A percentile compares a stretch with the other conserved stretches of the same genome.
These are phyloP conservation scores for Aaosphaeria arxii DNA, from an alignment of 2,329 filamentous ascomycete species.

Conservation along the genomic window DNA sequence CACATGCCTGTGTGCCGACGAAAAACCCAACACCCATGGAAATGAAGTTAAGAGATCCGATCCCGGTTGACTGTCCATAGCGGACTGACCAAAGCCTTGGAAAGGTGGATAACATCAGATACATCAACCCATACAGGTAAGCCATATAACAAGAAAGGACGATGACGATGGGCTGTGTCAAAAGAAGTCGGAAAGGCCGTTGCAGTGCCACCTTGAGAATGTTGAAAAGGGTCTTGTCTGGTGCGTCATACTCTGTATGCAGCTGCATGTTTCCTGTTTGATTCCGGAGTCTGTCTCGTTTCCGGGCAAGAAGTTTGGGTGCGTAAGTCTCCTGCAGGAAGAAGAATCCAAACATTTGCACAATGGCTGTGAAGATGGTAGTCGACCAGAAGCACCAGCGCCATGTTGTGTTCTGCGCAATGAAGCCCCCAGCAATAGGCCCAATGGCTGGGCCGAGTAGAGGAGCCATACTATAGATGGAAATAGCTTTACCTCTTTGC, in stretches of 20 bases:
- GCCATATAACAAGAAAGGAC: constrained; percentile 55
- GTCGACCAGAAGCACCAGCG: constrained; percentile 71
- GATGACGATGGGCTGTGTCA: constrained; percentile 60
- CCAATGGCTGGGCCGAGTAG: constrained; percentile 65
- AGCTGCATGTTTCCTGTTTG: constrained; percentile 60
- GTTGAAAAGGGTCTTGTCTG: constrained; percentile 31
- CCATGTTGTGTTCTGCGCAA: constrained; percentile 64
- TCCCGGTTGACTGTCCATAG: constrained; percentile 57
- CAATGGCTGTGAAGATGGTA: constrained; percentile 58
- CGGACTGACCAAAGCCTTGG: constrained; percentile 54
- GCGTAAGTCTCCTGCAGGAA: constrained; percentile 65
- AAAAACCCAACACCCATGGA: constrained; percentile 63
- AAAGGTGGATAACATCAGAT: constrained; percentile 62
- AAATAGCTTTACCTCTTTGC: constrained; percentile 61
- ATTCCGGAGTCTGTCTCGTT: constrained; percentile 55
- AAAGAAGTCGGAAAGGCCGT: constrained; percentile 56
- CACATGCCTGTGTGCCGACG: constrained; percentile 41
- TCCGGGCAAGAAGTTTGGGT: constrained; percentile 59
- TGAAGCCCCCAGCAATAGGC: constrained; percentile 64
- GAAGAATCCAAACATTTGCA: constrained; percentile 62
- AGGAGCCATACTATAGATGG: constrained; percentile 61
- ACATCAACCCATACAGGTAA: constrained; percentile 61
- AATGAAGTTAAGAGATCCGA: constrained; percentile 64
- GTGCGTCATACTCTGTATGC: constrained; percentile 49
- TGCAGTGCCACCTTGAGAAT: constrained; percentile 41